Conservation (phyloP, 495 filamentous ascomycete species). For the Talaromyces adpressus region DNA sequence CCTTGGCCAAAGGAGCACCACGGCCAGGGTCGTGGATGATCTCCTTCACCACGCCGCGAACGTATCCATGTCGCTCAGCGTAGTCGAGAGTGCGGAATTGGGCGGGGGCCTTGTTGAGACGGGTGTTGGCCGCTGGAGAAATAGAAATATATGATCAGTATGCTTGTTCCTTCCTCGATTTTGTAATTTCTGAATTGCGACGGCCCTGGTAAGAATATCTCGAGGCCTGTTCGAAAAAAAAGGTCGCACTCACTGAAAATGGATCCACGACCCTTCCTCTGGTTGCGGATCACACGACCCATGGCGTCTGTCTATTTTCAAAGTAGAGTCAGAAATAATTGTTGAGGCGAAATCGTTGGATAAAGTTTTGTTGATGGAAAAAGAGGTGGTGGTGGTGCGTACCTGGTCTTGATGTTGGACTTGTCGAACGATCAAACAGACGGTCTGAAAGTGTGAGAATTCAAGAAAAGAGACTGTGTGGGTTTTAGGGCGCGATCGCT, state of each 20-base stretch:
- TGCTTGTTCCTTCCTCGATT: slow-evolving; percentile 16
- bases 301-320: slow-evolving; percentile 46
- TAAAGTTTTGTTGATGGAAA: slow-evolving; percentile 14
- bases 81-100: slow-evolving; percentile 94
- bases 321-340: slow-evolving; percentile 33
- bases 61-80: slow-evolving; percentile 93
- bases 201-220: slow-evolving; percentile 1
- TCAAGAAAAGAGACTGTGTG: slow-evolving; percentile 40
- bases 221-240: slow-evolving; percentile 14
- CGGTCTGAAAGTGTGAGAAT: slow-evolving; percentile 20
- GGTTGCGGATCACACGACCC: slow-evolving; percentile 89
- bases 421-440: slow-evolving; percentile 27
- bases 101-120: slow-evolving; percentile 84
- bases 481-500: slow-evolving; percentile 44
- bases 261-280: slow-evolving; percentile 94
- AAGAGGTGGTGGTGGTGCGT: slow-evolving; percentile 25
- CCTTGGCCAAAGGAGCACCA: slow-evolving; percentile 94
- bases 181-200: slow-evolving; percentile 9
- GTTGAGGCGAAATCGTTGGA: slow-evolving; percentile 19
- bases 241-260: slow-evolving; percentile 81
- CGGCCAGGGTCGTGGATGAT: slow-evolving; percentile 99
- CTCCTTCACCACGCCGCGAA: slow-evolving; percentile 94
- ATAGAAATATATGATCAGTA: slow-evolving; percentile 33
- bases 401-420: slow-evolving; percentile 43
- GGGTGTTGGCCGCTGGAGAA: slow-evolving; percentile 68